Evolutionary conservation across 1,284 basidiomycete genomes (phyloP).

Genomic region (Pholiota adiposa): DNA sequence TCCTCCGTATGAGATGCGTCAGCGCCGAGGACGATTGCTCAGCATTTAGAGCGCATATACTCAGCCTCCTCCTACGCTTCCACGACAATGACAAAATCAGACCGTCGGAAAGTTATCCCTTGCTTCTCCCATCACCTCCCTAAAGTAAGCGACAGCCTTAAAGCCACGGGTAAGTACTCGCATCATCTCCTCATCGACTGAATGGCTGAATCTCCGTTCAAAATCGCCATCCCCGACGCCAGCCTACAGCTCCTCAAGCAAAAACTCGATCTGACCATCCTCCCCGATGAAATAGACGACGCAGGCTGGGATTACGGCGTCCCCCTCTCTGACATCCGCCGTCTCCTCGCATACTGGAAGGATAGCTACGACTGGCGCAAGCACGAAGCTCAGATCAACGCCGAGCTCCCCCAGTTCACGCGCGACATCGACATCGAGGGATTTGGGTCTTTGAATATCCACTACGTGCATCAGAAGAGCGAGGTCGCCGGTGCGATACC

Average conservation of each 20-base stretch:
- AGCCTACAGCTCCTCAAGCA: slow-evolving; percentile 37
- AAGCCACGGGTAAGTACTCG: too few relatives aligned
- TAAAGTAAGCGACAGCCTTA: too few relatives aligned
- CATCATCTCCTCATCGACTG: too few relatives aligned
- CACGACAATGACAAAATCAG: too few relatives aligned
- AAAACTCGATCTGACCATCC: slow-evolving; percentile 44
- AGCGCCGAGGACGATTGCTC: too few relatives aligned
- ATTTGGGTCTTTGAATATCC: slow-evolving; percentile 46
- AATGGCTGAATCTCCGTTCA: slow-evolving; percentile 35
- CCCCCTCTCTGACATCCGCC: slow-evolving; percentile 48
- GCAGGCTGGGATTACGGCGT: slow-evolving; percentile 52
- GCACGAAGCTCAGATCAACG: slow-evolving; percentile 48
- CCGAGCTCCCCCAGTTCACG: slow-evolving; percentile 52
- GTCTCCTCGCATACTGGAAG: slow-evolving; percentile 48
- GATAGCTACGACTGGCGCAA: slow-evolving; percentile 52
- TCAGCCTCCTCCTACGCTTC: too few relatives aligned
- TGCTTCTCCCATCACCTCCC: too few relatives aligned
- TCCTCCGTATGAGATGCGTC: too few relatives aligned
- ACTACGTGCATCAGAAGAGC: slow-evolving; percentile 56
- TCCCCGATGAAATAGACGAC: slow-evolving; percentile 53
- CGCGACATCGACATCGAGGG: slow-evolving; percentile 48
- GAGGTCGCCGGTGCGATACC: slow-evolving; percentile 47
- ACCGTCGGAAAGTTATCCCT: too few relatives aligned
- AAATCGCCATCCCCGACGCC: slow-evolving; percentile 43
- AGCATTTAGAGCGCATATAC: too few relatives aligned